A percentile compares a stretch with the other conserved stretches of the same genome.
These are phyloP conservation scores for Astrothelium subdiscretum DNA, from an alignment of 495 filamentous ascomycete genomes.

Conservation along the genomic window DNA sequence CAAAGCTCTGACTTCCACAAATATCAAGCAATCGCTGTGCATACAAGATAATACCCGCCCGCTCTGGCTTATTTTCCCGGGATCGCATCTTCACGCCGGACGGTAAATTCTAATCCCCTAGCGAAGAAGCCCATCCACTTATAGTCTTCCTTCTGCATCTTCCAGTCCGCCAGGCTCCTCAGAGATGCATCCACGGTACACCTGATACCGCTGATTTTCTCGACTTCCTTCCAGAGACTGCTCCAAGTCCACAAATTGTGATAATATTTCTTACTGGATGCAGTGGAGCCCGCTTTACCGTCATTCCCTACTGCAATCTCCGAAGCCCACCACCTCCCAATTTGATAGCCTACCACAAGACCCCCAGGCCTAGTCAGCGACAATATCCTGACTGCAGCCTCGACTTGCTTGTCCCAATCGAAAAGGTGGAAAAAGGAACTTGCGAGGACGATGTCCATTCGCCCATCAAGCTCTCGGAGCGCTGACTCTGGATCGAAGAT, in stretches of 20 bases:
- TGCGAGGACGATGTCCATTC: conserved; percentile 22
- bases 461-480: conserved; percentile 10
- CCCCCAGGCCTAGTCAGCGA: conserved; percentile 21
- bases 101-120: no score
- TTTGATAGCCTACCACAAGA: conserved; percentile 9
- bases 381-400: conserved; percentile 2
- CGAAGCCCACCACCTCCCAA: conserved; percentile 5
- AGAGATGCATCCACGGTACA: not conserved
- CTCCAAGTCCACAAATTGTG: conserved; percentile 37
- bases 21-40: not conserved
- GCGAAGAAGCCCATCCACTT: not conserved
- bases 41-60: not conserved
- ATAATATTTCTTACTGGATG: conserved; percentile 22
- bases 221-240: conserved; percentile 41
- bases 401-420: conserved; percentile 22
- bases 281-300: conserved; percentile 14
- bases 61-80: no score
- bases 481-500: conserved; percentile 19
- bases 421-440: conserved; percentile 27
- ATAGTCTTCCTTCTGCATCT: not conserved
- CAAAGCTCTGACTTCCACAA: not conserved
- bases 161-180: not conserved
- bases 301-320: conserved; percentile 12
- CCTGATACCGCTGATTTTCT: conserved; percentile 27
- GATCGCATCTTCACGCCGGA: no score